Conservation (phyloP, 2,329 filamentous ascomycete genomes). For the Penicillium digitatum region DNA sequence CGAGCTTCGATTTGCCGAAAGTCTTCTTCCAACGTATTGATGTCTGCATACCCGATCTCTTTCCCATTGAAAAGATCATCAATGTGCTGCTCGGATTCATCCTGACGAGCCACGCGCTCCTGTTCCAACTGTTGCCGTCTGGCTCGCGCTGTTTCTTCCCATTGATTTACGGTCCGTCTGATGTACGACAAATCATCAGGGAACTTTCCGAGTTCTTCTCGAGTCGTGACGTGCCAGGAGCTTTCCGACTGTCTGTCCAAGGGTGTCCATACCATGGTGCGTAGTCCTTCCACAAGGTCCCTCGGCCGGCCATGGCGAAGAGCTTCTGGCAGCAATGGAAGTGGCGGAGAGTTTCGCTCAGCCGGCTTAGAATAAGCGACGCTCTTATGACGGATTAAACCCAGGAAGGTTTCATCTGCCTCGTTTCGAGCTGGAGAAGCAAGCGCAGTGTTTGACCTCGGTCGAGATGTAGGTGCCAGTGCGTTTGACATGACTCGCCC, state of each 20-base stretch:
- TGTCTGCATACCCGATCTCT: conserved; percentile 56
- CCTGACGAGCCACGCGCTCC: conserved; percentile 49
- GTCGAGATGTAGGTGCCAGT: conserved; percentile 16
- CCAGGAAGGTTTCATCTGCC: conserved; percentile 46
- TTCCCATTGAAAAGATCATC: conserved; percentile 54
- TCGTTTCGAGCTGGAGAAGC: conserved; percentile 27
- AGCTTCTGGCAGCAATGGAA: conserved; percentile 30
- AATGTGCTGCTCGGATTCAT: conserved; percentile 51
- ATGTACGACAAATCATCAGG: conserved; percentile 46
- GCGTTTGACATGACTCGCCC: conserved; percentile 43
- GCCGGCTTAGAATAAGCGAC: conserved; percentile 35
- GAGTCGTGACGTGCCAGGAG: conserved; percentile 32
- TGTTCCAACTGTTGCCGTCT: conserved; percentile 46
- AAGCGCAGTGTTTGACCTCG: conserved; percentile 17
- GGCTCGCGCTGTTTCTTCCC: conserved; percentile 46
- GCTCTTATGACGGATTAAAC: conserved; percentile 46
- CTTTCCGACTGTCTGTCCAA: conserved; percentile 34
- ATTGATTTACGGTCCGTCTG: conserved; percentile 39
- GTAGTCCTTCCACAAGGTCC: conserved; percentile 33
- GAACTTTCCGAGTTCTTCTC: conserved; percentile 34
- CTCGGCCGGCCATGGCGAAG: conserved; percentile 30
- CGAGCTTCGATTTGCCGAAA: conserved; percentile 52
- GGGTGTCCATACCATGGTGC: conserved; percentile 34
- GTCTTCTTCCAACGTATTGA: conserved; percentile 53
- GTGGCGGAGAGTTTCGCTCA: conserved; percentile 25